Conservation (phyloP, 495 filamentous ascomycete genomes). For the Penicillium waksmanii region DNA sequence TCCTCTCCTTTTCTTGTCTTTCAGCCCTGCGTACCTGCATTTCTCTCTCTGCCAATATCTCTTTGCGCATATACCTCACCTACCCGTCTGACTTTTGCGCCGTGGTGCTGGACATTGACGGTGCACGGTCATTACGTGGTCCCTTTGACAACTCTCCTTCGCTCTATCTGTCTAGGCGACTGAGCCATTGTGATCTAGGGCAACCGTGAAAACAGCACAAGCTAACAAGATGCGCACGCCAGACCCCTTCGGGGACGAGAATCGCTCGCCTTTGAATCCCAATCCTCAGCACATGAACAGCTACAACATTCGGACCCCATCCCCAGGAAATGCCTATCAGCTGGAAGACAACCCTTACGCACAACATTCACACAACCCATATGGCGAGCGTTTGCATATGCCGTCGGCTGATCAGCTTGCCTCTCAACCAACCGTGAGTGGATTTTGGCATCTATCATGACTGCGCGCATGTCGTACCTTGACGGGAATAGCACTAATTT, state of each 20-base stretch:
- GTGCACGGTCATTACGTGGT: constrained; percentile 15
- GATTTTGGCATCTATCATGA: not conserved
- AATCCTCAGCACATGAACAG: constrained; percentile 53
- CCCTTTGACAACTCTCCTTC: not conserved
- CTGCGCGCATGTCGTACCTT: not conserved
- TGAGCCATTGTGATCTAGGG: constrained; percentile 10
- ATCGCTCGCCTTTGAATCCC: constrained; percentile 55
- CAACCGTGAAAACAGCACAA: not conserved
- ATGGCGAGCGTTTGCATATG: constrained; percentile 63
- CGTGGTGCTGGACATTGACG: constrained; percentile 26
- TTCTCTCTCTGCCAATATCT: not conserved
- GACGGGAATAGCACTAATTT: constrained; percentile 12
- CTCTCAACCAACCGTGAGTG: constrained; percentile 72
- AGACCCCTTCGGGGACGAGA: constrained; percentile 60
- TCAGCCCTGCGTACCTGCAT: constrained; percentile 5
- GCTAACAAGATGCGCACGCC: constrained; percentile 27
- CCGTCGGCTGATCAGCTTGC: constrained; percentile 71
- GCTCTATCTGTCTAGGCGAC: constrained; percentile 2
- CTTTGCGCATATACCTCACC: constrained; percentile 17
- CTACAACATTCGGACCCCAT: constrained; percentile 49
- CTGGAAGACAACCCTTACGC: constrained; percentile 69
- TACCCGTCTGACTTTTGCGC: constrained; percentile 6
- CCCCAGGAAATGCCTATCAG: constrained; percentile 67
- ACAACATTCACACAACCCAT: constrained; percentile 12
- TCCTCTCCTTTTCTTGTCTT: constrained; percentile 18